Evolutionary conservation across 106 monocot genomes (phyloP).

Genomic region (Apostasia ramifera): DNA sequence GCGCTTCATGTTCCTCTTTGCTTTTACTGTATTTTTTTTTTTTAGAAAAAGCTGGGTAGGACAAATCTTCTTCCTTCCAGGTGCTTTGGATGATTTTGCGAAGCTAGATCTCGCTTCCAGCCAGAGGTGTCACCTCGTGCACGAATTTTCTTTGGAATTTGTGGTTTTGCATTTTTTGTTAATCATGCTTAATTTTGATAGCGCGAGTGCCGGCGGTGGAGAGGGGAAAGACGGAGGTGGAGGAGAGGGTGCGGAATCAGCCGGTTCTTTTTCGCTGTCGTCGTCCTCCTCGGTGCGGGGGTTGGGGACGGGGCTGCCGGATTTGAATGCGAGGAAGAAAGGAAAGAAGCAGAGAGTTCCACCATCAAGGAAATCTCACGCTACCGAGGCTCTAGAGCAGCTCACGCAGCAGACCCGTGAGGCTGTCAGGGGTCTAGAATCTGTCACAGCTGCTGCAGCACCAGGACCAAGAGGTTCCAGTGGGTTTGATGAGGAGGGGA

Average conservation of each 20-base stretch:
- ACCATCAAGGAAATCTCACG: constrained; percentile 1
- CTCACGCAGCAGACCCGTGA: constrained; percentile 21
- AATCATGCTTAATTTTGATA: background rate
- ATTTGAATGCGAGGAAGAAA: constrained; percentile 1
- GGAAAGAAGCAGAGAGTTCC: background rate
- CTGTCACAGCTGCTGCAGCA: constrained; percentile 2
- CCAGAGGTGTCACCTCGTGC: constrained; percentile 6
- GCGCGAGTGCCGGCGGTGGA: background rate
- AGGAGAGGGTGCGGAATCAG: background rate
- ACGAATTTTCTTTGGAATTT: background rate
- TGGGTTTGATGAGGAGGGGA: constrained; percentile 18
- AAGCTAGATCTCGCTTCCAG: constrained; percentile 16
- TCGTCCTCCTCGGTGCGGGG: constrained; percentile 5
- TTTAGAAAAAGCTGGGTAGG: background rate
- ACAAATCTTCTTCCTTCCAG: background rate
- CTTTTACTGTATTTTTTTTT: background rate
- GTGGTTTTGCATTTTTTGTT: background rate
- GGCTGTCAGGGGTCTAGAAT: constrained; percentile 16
- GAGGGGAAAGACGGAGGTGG: background rate
- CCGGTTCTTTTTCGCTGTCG: background rate
- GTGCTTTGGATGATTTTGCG: constrained; percentile 25
- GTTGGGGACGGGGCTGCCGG: constrained; percentile 11
- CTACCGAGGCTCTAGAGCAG: constrained; percentile 15
- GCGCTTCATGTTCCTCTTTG: background rate
- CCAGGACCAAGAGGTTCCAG: constrained; percentile 1